Conservation (phyloP, 2,329 filamentous ascomycete genomes). For the Microcyclospora tardicrescens region DNA sequence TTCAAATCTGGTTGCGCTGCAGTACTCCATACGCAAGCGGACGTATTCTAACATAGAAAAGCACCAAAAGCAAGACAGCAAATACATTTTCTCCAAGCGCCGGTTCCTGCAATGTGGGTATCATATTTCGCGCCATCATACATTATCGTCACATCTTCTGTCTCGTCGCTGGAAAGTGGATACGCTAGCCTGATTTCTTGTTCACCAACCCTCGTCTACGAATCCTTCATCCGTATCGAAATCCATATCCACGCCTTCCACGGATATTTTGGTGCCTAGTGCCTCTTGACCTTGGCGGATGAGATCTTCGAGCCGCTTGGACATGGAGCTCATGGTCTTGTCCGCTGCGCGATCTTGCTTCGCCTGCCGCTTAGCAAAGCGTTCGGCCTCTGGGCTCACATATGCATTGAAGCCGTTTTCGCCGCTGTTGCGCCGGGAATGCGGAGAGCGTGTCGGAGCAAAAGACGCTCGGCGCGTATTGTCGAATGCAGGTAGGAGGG, state of each 20-base stretch:
- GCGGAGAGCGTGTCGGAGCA: slow-evolving; percentile 36
- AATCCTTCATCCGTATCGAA: slow-evolving; percentile 14
- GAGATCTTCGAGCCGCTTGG: slow-evolving; percentile 68
- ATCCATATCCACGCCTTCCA: slow-evolving; percentile 23
- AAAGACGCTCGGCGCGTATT: slow-evolving; percentile 40
- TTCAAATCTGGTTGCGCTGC: no score
- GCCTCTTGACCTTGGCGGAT: slow-evolving; percentile 82
- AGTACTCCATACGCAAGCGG: no score
- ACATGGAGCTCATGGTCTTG: slow-evolving; percentile 65
- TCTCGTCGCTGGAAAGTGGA: not conserved
- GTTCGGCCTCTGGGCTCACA: slow-evolving; percentile 53
- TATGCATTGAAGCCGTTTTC: slow-evolving; percentile 4
- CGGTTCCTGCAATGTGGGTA: no score
- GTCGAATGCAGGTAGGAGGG: slow-evolving; percentile 4
- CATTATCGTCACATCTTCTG: no score
- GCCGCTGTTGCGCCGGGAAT: slow-evolving; percentile 9
- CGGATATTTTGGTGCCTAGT: slow-evolving; percentile 42
- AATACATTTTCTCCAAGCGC: no score
- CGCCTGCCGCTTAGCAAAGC: slow-evolving; percentile 56
- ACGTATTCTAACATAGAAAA: no score
- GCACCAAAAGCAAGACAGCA: no score
- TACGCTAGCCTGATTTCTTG: not conserved
- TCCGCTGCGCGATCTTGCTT: slow-evolving; percentile 69
- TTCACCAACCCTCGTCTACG: slow-evolving; percentile 17
- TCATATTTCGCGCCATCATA: no score